Base-by-base conservation (phyloP, 768 basidiomycete genomes). In the Stropharia rugosoannulata region DNA sequence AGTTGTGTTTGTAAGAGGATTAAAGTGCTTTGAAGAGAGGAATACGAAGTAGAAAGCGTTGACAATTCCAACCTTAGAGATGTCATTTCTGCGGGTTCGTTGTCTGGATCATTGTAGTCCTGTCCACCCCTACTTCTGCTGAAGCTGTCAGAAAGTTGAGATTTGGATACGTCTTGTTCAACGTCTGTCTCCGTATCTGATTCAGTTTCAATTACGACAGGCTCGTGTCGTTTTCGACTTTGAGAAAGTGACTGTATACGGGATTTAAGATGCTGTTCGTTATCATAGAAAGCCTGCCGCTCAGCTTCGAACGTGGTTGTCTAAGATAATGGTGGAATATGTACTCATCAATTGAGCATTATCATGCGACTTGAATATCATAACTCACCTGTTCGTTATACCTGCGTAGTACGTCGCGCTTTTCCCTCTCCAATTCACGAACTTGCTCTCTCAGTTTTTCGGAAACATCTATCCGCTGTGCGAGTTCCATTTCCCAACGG, bases 221-320 rank as follows among this genome's bases (percentile, higher is more conserved):
- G 68, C 54, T 82, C 79, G 8, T 72, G 68, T 49, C 82, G 80
- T 66, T 80, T 89, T 56, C 85, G 82, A 42, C 82, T 78, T 59
- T 90, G 83, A 6, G 81, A 76, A 38, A 94, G 82, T 7, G 88
- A 89, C 65, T 90, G 87, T 49, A 95, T 93, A 57, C 92, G 90
- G 43, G 90, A 89, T 71, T 93, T 94, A 60, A 95, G 85, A 70
- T 94, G 93, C 67, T 95, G 90, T 64, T 96, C 93, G 65, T 92
- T 93, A 71, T 95, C 93, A 66, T 93, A 93, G 70, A 94, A 90
- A 13, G 92, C 82, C 68, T 95, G 92, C 35, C 94, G 87, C 71
- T 96, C 94, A 7, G 91, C 89, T 66, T 96, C 94, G 66, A 95
- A 95, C 3, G 89, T 89, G 15, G 83, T 75, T n/a, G 86, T 87